Evolutionary conservation across 345 rosid species (phyloP), one percentile per base, ranked within the genome.

Genomic region (Kandelia obovata): DNA sequence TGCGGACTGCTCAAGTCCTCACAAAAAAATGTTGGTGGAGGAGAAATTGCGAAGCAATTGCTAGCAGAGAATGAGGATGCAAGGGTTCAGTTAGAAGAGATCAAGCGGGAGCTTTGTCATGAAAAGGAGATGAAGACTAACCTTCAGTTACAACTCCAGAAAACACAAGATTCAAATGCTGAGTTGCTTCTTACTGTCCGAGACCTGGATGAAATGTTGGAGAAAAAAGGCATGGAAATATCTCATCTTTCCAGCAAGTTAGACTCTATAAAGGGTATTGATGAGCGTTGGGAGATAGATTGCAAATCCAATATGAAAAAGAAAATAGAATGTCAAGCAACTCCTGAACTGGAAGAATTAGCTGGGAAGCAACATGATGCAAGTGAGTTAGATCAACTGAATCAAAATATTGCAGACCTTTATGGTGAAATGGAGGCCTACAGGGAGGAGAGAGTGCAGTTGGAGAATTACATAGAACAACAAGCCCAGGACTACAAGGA

Each of bases 131-230:
- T 80, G 31, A 92, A 85, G 68, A 69, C 83, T 49, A 85, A 87
- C 79, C 87, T 95, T 62, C 85, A 82, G 76, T 61, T 82, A 78
- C 99, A 95, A 75, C 85, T 95, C 35, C 87, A 86, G 84, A 95
- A 95, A 82, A 90, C 91, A 5, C 96, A 84, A 74, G 98, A 95
- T 71, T 89, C 98, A 8, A 95, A 95, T 68, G 69, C 89, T 0
- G 96, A 95, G 87, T 71, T 95, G 85, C 86, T 95, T 72, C 94
- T 95, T 73, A 98, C 92, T 69, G 87, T 90, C 47, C 88, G 82
- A 75, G 97, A 95, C 72, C 86, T 92, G 4, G 99, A 95, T 74
- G 91, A 79, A 66, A 83, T 90, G 89, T 74, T 92, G 67, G 91
- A 86, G 77, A 75, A 80, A 67, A 90, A 72, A 66, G 79, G 77